phyloP scores from a whole-genome alignment of 306 rosid genomes.

The Dicorynia guianensis region DNA sequence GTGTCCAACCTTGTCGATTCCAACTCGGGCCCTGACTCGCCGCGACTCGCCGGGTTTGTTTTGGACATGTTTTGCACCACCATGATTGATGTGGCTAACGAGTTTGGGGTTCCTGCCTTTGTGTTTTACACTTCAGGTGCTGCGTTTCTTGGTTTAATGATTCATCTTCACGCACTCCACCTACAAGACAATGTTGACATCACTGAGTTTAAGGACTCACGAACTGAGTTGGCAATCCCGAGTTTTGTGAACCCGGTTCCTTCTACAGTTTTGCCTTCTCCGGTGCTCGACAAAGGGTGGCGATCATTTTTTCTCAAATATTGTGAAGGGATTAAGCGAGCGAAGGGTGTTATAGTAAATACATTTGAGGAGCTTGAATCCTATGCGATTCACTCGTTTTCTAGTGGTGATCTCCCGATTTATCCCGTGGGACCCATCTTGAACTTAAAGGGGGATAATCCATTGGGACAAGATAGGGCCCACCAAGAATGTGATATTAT shows the following conservation, averaged over 20 bases:
- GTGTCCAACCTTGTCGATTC: constrained; percentile 25
- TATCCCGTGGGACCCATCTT: constrained; percentile 67
- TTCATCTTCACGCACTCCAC: constrained; percentile 47
- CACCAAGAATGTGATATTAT: constrained; percentile 13
- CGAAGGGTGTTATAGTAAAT: constrained; percentile 59
- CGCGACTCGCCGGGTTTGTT: constrained; percentile 59
- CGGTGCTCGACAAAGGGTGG: constrained; percentile 4
- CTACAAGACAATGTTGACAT: constrained; percentile 32
- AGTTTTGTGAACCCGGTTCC: constrained; percentile 50
- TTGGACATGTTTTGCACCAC: constrained; percentile 67
- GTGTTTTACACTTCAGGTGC: constrained; percentile 55
- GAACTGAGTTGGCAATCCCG: constrained; percentile 33
- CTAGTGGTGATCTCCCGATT: constrained; percentile 20
- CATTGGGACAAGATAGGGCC: not conserved
- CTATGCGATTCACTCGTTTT: constrained; percentile 43
- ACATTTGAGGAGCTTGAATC: constrained; percentile 58
- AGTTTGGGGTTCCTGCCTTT: constrained; percentile 55
- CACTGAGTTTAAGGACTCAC: constrained; percentile 10
- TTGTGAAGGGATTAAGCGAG: constrained; percentile 22
- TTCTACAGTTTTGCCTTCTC: constrained; percentile 27
- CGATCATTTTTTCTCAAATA: not conserved
- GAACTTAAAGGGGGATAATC: constrained; percentile 13
- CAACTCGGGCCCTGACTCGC: constrained; percentile 15
- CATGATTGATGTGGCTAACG: constrained; percentile 60
- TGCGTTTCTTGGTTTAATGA: constrained; percentile 42